Conservation (phyloP, 2,329 filamentous ascomycete genomes). For the Nectriaceae sp. region DNA sequence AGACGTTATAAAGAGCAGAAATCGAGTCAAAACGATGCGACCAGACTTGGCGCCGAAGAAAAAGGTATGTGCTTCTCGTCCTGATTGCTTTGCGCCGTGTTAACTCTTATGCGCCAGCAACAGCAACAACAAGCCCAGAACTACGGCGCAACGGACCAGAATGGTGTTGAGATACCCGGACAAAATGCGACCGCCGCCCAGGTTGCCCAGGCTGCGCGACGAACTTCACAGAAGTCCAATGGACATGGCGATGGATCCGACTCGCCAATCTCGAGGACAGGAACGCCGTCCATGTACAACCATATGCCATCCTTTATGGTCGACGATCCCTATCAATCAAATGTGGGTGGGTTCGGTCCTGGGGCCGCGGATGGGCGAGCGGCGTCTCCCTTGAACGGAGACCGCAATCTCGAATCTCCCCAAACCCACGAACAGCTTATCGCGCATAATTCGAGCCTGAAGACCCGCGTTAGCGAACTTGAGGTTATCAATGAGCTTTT, state of each 20-base stretch:
- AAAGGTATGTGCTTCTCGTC: slow-evolving; percentile 61
- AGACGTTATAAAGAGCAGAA: slow-evolving; percentile 99
- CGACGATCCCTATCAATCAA: slow-evolving; percentile 66
- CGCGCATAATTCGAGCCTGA: slow-evolving; percentile 81
- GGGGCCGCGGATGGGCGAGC: slow-evolving; percentile 54
- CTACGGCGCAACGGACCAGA: slow-evolving; percentile 47
- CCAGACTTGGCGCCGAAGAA: slow-evolving; percentile 79
- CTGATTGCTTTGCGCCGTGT: slow-evolving; percentile 1
- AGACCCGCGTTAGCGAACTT: slow-evolving; percentile 91
- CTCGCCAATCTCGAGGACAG: slow-evolving; percentile 77
- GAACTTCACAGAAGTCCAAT: slow-evolving; percentile 72
- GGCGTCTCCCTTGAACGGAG: slow-evolving; percentile 52
- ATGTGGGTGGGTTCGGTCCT: slow-evolving; percentile 50
- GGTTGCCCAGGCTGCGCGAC: slow-evolving; percentile 53
- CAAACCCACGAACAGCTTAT: slow-evolving; percentile 80
- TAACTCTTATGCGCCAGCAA: slow-evolving; percentile 20
- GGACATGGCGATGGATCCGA: slow-evolving; percentile 74
- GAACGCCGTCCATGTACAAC: slow-evolving; percentile 74
- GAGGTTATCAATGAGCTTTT: slow-evolving; percentile 92
- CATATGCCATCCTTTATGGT: slow-evolving; percentile 81
- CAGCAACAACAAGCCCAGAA: slow-evolving; percentile 43
- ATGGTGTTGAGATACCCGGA: slow-evolving; percentile 58
- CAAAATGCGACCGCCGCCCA: slow-evolving; percentile 58
- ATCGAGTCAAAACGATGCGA: slow-evolving; percentile 87
- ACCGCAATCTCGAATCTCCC: slow-evolving; percentile 68